Conservation (phyloP, 768 basidiomycete species). For the Suillus brevipes region DNA sequence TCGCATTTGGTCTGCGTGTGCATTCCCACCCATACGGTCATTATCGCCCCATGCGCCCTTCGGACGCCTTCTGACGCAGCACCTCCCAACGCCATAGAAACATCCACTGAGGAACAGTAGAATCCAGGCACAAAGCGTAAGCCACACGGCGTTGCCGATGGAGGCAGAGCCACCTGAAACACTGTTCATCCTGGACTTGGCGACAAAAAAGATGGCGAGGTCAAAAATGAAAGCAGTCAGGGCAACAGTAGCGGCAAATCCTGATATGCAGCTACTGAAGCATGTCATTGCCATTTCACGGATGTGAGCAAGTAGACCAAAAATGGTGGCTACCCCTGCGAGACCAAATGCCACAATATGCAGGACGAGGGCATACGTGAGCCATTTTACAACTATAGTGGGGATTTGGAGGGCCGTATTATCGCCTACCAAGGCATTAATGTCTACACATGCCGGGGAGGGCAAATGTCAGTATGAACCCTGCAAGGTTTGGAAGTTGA, state of each 20-base stretch:
- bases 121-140: slow-evolving; percentile 84
- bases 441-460: slow-evolving; percentile 48
- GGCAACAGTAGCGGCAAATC: slow-evolving; percentile 76
- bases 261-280: slow-evolving; percentile 77
- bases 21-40: slow-evolving; percentile 31
- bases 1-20: slow-evolving; percentile 66
- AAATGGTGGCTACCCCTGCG: slow-evolving; percentile 68
- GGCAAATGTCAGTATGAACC: neutral
- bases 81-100: slow-evolving; percentile 81
- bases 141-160: slow-evolving; percentile 90
- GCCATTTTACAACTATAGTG: slow-evolving; percentile 84
- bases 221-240: slow-evolving; percentile 93
- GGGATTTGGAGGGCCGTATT: slow-evolving; percentile 70
- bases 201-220: slow-evolving; percentile 85
- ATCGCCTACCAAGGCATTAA: slow-evolving; percentile 78
- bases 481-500: slow-evolving; percentile 15
- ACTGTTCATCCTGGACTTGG: slow-evolving; percentile 77
- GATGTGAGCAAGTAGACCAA: slow-evolving; percentile 87
- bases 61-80: slow-evolving; percentile 68
- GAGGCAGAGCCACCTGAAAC: slow-evolving; percentile 72
- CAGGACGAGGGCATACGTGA: slow-evolving; percentile 90
- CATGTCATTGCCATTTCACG: slow-evolving; percentile 85
- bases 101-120: slow-evolving; percentile 90
- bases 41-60: slow-evolving; percentile 41
- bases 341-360: slow-evolving; percentile 85